Conservation (phyloP, 257 asterid genomes). For the Hygrophila difformis region DNA sequence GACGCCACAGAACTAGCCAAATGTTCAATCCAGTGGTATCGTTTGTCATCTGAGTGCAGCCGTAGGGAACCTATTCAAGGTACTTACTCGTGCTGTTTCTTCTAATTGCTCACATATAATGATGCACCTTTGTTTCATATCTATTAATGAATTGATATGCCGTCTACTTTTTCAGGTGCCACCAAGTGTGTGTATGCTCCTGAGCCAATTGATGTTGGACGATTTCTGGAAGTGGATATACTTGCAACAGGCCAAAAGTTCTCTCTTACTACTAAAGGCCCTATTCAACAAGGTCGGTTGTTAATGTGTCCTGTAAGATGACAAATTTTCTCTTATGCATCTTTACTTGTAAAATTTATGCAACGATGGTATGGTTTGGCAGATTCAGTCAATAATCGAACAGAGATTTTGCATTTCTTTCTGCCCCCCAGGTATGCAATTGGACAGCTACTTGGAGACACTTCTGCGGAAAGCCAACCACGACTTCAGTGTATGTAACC, state of each 20-base stretch:
- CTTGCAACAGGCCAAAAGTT: conserved; percentile 42
- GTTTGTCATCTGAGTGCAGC: conserved; percentile 86
- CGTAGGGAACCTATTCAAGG: conserved; percentile 90
- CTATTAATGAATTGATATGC: not conserved
- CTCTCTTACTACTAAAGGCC: conserved; percentile 45
- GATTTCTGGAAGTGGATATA: conserved; percentile 76
- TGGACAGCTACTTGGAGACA: conserved; percentile 68
- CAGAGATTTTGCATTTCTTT: not conserved
- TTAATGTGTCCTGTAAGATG: not conserved
- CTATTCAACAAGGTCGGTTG: conserved; percentile 64
- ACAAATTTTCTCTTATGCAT: not conserved
- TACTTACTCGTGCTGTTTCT: conserved; percentile 17
- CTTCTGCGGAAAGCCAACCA: conserved; percentile 56
- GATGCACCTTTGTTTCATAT: not conserved
- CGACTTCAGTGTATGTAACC: conserved; percentile 70
- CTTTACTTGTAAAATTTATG: not conserved
- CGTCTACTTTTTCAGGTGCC: conserved; percentile 46
- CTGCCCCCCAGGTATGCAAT: conserved; percentile 29
- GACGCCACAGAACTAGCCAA: conserved; percentile 68
- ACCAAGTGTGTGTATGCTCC: conserved; percentile 84
- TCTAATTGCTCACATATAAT: not conserved
- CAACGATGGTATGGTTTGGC: not conserved
- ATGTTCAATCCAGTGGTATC: conserved; percentile 84
- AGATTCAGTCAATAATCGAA: conserved; percentile 3
- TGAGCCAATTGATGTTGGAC: conserved; percentile 81